Conservation (phyloP, 2,329 filamentous ascomycete genomes). For the Neoascochyta sp. region DNA sequence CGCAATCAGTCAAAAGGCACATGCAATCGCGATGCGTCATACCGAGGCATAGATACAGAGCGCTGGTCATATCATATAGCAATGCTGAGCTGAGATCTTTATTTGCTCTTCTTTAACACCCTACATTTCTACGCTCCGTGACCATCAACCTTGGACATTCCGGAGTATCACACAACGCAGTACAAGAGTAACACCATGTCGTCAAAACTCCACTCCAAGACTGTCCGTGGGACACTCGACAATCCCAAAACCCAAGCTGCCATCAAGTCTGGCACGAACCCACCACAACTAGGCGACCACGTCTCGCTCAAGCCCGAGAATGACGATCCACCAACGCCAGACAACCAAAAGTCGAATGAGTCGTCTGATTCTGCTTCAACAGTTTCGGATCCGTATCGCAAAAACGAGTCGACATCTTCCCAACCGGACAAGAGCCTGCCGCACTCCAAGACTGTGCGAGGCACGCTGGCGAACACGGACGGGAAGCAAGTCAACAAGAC, state of each 20-base stretch:
- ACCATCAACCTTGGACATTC: no score
- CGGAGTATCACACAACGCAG: neutral
- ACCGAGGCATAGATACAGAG: no score
- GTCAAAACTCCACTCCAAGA: conserved; percentile 23
- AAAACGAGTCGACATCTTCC: conserved; percentile 1
- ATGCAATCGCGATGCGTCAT: no score
- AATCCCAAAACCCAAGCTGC: conserved; percentile 27
- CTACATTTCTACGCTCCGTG: no score
- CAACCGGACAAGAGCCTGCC: conserved; percentile 11
- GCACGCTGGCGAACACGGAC: conserved; percentile 19
- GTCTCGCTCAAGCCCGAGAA: conserved; percentile 20
- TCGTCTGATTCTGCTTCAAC: conserved; percentile 9
- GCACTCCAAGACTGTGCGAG: conserved; percentile 24
- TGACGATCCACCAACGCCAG: conserved; percentile 10
- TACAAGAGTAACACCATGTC: conserved; percentile 5
- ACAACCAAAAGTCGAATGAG: conserved; percentile 5
- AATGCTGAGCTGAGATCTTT: no score
- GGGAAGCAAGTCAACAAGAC: conserved; percentile 21
- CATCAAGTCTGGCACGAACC: conserved; percentile 10
- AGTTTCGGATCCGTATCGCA: conserved; percentile 8
- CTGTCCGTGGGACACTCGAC: conserved; percentile 30
- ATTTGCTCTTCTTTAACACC: no score
- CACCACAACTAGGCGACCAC: conserved; percentile 23
- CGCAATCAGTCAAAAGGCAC: conserved; percentile 3
- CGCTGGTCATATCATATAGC: no score